These are phyloP conservation scores for Blastobotrys raffinosifermentans DNA, from an alignment of 1,139 yeast genomes.

Conservation along the genomic window DNA sequence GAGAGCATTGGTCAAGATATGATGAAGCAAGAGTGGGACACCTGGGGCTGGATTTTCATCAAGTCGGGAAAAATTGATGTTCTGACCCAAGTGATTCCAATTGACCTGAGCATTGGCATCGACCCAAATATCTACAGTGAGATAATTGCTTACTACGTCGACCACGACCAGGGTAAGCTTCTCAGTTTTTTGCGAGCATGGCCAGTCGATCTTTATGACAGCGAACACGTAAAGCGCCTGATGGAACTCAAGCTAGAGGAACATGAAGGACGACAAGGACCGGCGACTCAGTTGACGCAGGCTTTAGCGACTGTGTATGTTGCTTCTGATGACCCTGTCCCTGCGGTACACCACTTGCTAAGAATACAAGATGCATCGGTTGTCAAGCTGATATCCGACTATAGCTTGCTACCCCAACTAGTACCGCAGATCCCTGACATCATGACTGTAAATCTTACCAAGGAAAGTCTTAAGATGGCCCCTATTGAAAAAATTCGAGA, in stretches of 20 bases:
- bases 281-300: slow-evolving; percentile 36
- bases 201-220: slow-evolving; percentile 54
- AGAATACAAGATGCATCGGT: slow-evolving; percentile 49
- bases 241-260: slow-evolving; percentile 42
- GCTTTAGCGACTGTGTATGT: slow-evolving; percentile 54
- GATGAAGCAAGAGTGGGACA: slow-evolving; percentile 51
- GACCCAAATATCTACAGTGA: slow-evolving; percentile 43
- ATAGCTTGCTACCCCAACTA: slow-evolving; percentile 56
- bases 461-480: slow-evolving; percentile 35
- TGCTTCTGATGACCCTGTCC: slow-evolving; percentile 49
- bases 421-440: slow-evolving; percentile 47
- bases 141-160: slow-evolving; percentile 48
- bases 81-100: slow-evolving; percentile 53
- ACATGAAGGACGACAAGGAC: slow-evolving; percentile 10
- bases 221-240: slow-evolving; percentile 39
- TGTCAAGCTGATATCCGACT: slow-evolving; percentile 49
- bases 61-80: slow-evolving; percentile 43
- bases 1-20: slow-evolving; percentile 18
- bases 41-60: slow-evolving; percentile 54
- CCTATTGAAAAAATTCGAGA: slow-evolving; percentile 42
- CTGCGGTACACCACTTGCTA: slow-evolving; percentile 60
- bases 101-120: slow-evolving; percentile 36
- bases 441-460: slow-evolving; percentile 41
- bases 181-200: slow-evolving; percentile 45
- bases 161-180: slow-evolving; percentile 35